Evolutionary conservation across 1,284 basidiomycete genomes (phyloP), one percentile per base, ranked within the genome.

Genomic region (Mycena sp.): DNA sequence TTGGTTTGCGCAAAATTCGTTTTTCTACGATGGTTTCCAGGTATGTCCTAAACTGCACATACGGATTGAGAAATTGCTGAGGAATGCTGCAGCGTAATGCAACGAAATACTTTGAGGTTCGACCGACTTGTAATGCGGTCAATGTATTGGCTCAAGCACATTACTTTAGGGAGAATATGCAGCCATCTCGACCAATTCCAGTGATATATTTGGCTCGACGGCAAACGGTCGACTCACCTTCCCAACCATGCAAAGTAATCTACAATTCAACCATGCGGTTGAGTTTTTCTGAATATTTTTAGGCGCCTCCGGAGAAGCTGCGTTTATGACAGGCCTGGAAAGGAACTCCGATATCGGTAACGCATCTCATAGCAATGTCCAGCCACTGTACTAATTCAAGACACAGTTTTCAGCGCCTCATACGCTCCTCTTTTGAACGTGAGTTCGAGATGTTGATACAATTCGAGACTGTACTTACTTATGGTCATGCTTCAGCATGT

Each of bases 311-410:
- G 64, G 78, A 17, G 91, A 92, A 74, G 90, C 88, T 3, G 87
- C 87, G 0, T 92, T 87, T 73, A 91, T 92, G 86, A 90, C 87
- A 3, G 90, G 89, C 4, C 73, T 92, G 7, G 91, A 93, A 37
- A 43, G 65, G 17, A 82, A 85, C 67, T n/a, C 77, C 35, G 81
- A 84, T 65, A 78, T 61, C 30, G 48, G 58, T 65, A 38, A 35
- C 11, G 51, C 29, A 41, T 17, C 40, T 6, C 19, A 25, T 26
- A 23, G 23, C 10, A 10, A 2, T 30, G 32, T 9, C 7, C 41
- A 21, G n/a, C 40, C 37, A 12, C 19, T 44, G 23, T 29, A 16
- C 7, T 41, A 40, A n/a, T 17, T 10, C 19, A 6, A 56, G 16
- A 21, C 19, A 30, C 38, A 56, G 81, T 85, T 10, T 91, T 91